Conservation (phyloP, 305 asterid species). For the Rubia occidens region DNA sequence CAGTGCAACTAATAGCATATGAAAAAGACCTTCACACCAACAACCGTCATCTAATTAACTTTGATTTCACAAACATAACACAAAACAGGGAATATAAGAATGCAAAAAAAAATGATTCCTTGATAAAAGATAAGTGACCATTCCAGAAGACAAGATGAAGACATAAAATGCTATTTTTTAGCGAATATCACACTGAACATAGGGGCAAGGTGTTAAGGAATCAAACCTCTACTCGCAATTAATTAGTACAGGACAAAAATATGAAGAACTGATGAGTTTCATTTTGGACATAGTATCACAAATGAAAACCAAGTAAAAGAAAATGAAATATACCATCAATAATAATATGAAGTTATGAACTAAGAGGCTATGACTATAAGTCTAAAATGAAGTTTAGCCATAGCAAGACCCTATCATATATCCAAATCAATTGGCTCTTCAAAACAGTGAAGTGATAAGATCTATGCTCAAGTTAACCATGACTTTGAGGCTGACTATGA, state of each 20-base stretch:
- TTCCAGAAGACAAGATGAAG: neutral
- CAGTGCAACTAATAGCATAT: neutral
- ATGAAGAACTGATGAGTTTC: neutral
- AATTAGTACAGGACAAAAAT: neutral
- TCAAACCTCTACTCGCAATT: neutral
- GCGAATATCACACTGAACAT: neutral
- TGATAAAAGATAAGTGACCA: neutral
- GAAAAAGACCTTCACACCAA: neutral
- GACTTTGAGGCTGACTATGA: neutral
- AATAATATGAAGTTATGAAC: too few relatives aligned
- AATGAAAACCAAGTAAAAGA: neutral
- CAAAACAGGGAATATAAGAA: neutral
- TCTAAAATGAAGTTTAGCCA: neutral
- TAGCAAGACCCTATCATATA: neutral
- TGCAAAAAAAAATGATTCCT: neutral
- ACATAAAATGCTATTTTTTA: neutral
- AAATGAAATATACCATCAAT: neutral
- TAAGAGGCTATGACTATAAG: neutral
- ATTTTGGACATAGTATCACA: neutral
- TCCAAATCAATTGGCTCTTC: slow-evolving; percentile 6
- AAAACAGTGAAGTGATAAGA: neutral
- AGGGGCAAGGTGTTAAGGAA: neutral
- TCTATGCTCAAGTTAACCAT: neutral
- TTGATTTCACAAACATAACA: neutral
- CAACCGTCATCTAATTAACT: neutral